Evolutionary conservation across 352 stramenopile genomes (phyloP), one percentile per base, ranked within the genome.

Genomic region (Globisporangium cederbergense): DNA sequence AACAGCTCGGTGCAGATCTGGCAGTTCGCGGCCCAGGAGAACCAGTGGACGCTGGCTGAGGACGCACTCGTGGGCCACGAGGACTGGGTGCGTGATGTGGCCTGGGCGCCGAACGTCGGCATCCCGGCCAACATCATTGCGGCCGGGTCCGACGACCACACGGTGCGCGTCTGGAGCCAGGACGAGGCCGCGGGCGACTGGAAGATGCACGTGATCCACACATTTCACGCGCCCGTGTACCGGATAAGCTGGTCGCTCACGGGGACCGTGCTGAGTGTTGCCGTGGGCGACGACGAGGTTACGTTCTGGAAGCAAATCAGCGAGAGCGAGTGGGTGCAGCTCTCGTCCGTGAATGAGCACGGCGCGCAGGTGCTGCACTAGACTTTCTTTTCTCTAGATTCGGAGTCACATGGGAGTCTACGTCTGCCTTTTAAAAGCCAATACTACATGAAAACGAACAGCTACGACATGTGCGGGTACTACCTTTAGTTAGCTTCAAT

Each of bases 11-110:
- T 91, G 50, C 83, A 72, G 50, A 78, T 93, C 38, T 91, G 82
- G 82, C 72, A 83, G 59, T 66, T 88, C 66, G 72, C 74, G 22
- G 67, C 66, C 34, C 53, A 70, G 7, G 62, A 68, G 22, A 76
- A 87, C 55, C 64, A 71, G 16, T 83, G 77, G 77, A 65, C 70
- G 22, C 65, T 82, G 59, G 54, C 78, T 16, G 73, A 81, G 25
- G 74, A 77, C 20, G 70, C 65, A 5, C 72, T 90, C 50, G 77
- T 77, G 34, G 78, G 84, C 55, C 87, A 95, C 64, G 77, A 79
- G 30, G 87, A 95, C 70, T 95, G 87, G 87, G 78, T 95, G 56
- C 87, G 87, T 25, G 85, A 95, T 64, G 85, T 95, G 11, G 76
- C 77, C 16, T 95, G 87, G 87, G 81, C 84, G 1, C 87, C 87